Conservation (phyloP, 305 asterid genomes). For the Lippia alba region DNA sequence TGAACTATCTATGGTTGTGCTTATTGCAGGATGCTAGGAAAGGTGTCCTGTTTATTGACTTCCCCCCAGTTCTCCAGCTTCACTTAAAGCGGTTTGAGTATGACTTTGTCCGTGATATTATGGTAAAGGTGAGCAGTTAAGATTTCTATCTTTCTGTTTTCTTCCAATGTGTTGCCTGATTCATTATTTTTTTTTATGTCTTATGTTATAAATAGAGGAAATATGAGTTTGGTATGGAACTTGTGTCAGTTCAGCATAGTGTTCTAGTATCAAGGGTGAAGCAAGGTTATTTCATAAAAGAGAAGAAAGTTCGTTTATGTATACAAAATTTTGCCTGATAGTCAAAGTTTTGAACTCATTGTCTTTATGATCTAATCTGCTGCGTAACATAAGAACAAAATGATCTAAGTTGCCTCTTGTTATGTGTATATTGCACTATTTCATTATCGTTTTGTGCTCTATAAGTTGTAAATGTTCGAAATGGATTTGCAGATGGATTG, state of each 20-base stretch:
- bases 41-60: conserved; percentile 62
- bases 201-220: conserved; percentile 1
- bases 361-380: conserved; percentile 18
- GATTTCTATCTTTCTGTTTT: conserved; percentile 4
- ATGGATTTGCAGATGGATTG: conserved; percentile 3
- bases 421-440: conserved; percentile 18
- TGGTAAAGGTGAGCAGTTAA: conserved; percentile 61
- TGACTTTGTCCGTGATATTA: conserved; percentile 58
- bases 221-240: conserved; percentile 17
- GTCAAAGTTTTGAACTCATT: conserved; percentile 6
- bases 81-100: conserved; percentile 71
- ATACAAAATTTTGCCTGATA: conserved; percentile 11
- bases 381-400: conserved; percentile 1
- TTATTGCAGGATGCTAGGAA: conserved; percentile 70
- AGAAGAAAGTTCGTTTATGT: background rate
- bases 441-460: background rate
- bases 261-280: conserved; percentile 25
- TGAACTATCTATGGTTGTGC: conserved; percentile 32
- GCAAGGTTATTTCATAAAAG: background rate
- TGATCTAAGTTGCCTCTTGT: conserved; percentile 4
- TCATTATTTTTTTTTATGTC: conserved; percentile 15
- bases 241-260: conserved; percentile 14
- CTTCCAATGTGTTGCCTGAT: conserved; percentile 29
- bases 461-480: conserved; percentile 3
- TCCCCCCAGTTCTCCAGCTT: conserved; percentile 71